Conservation (phyloP, 441 rosid species). For the Croton laevigatus region DNA sequence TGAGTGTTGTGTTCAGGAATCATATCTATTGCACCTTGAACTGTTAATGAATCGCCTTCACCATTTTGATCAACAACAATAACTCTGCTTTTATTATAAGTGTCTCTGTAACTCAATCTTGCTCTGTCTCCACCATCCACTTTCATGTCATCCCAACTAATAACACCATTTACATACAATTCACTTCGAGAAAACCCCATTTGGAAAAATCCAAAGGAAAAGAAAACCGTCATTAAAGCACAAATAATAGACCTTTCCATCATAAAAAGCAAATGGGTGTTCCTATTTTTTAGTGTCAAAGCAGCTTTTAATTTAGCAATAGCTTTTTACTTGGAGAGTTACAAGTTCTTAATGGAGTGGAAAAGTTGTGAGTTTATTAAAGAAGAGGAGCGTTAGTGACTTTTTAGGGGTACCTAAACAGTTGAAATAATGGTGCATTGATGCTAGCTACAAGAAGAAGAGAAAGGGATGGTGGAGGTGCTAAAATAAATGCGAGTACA, state of each 20-base stretch:
- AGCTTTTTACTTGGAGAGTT: slow-evolving; percentile 14
- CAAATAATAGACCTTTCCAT: slow-evolving; percentile 14
- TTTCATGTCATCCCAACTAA: slow-evolving; percentile 77
- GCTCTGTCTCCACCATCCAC: slow-evolving; percentile 37
- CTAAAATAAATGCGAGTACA: slow-evolving; percentile 6
- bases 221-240: slow-evolving; percentile 24
- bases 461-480: slow-evolving; percentile 1
- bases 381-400: slow-evolving; percentile 31
- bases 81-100: slow-evolving; percentile 36
- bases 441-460: not conserved
- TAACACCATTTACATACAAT: slow-evolving; percentile 26
- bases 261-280: not conserved
- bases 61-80: slow-evolving; percentile 71
- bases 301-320: not conserved
- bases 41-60: slow-evolving; percentile 64
- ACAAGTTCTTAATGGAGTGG: slow-evolving; percentile 10
- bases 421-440: not conserved
- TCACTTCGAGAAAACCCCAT: slow-evolving; percentile 17
- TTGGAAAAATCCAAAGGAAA: slow-evolving; percentile 13
- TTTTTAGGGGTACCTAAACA: slow-evolving; percentile 3
- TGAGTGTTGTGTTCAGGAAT: slow-evolving; percentile 56
- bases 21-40: slow-evolving; percentile 88
- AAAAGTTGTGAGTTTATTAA: slow-evolving; percentile 35
- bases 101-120: slow-evolving; percentile 28
- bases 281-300: not conserved